Conservation (phyloP, 352 stramenopile species). For the Phytophthora europaea region DNA sequence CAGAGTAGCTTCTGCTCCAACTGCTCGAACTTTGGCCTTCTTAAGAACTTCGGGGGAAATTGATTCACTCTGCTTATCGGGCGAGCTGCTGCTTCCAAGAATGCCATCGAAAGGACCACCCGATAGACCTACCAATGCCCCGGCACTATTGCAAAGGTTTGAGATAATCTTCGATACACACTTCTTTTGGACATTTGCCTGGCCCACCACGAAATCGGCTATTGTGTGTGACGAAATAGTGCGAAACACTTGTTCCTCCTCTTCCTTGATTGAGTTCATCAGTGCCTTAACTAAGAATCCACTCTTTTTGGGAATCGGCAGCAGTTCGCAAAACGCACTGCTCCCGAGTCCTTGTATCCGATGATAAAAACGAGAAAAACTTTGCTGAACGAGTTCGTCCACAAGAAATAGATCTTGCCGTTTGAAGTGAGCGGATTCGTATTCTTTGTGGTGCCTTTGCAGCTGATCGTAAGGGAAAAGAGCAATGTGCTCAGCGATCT, state of each 20-base stretch:
- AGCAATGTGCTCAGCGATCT: conserved; percentile 71
- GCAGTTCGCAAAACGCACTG: conserved; percentile 61
- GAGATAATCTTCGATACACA: conserved; percentile 83
- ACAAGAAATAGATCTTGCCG: conserved; percentile 86
- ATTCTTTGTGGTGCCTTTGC: conserved; percentile 40
- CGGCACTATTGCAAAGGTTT: conserved; percentile 80
- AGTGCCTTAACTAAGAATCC: conserved; percentile 83
- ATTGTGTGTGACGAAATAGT: conserved; percentile 58
- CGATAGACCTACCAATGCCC: conserved; percentile 44
- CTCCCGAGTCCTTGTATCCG: conserved; percentile 75
- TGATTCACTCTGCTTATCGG: neutral
- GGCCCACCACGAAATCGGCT: conserved; percentile 64
- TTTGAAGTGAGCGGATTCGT: conserved; percentile 79
- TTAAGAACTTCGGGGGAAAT: conserved; percentile 37
- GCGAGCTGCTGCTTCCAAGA: conserved; percentile 1
- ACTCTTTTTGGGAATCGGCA: conserved; percentile 70
- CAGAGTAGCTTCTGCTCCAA: conserved; percentile 56
- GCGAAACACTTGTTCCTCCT: conserved; percentile 58
- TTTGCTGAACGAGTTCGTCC: conserved; percentile 74
- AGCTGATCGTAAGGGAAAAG: conserved; percentile 65
- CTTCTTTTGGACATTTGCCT: conserved; percentile 66
- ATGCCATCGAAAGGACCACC: conserved; percentile 14
- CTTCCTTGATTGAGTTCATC: conserved; percentile 84
- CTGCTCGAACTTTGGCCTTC: conserved; percentile 49
- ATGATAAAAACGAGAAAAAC: conserved; percentile 58